Evolutionary conservation across 2,329 filamentous ascomycete species (phyloP).

Genomic region (Aspergillus sojae): DNA sequence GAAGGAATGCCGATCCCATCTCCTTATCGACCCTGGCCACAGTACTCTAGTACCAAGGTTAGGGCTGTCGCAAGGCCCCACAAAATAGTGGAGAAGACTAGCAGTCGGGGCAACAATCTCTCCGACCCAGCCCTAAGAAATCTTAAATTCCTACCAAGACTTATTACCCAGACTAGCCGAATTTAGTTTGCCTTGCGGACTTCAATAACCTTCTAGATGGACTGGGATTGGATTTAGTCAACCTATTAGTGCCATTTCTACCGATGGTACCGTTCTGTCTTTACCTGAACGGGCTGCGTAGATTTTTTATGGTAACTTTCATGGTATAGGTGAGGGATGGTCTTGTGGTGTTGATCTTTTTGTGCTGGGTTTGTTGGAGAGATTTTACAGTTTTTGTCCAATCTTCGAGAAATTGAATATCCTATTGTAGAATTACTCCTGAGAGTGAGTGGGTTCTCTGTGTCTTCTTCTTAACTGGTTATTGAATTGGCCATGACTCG

Average conservation of each 20-base stretch:
- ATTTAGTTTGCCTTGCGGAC: background rate
- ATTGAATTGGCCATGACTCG: no score
- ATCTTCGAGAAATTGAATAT: no score
- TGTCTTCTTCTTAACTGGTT: background rate
- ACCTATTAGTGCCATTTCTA: background rate
- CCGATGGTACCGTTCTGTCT: background rate
- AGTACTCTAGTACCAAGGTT: background rate
- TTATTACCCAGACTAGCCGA: background rate
- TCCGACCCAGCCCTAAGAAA: background rate
- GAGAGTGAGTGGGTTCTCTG: background rate
- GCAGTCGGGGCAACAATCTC: background rate
- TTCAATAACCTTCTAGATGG: background rate
- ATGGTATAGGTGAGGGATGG: fast-evolving
- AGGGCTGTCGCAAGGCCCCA: background rate
- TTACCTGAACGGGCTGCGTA: background rate
- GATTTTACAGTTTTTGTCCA: background rate
- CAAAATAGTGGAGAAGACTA: background rate
- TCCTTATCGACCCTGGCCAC: background rate
- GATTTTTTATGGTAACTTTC: background rate
- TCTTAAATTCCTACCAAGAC: background rate
- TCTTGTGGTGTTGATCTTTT: background rate
- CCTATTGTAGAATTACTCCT: background rate
- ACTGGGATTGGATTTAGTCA: background rate
- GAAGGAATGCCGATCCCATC: background rate
- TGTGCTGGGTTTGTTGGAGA: background rate